These are phyloP conservation scores for Botrytis paeoniae DNA, from an alignment of 2,329 filamentous ascomycete genomes.

Conservation along the genomic window DNA sequence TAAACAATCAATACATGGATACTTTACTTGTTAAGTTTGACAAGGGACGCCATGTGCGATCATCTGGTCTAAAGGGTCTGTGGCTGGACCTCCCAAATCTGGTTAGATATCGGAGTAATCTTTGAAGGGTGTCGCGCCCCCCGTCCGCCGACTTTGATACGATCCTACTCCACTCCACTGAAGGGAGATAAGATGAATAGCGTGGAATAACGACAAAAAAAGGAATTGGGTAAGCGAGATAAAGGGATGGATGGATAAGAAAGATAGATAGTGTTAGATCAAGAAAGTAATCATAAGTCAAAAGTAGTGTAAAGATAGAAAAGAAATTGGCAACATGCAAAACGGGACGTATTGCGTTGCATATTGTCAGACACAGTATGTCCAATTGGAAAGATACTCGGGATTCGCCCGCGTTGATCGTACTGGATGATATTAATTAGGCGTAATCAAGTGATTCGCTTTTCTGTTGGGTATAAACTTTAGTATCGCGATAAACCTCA, in stretches of 20 bases:
- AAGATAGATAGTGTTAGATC: not conserved
- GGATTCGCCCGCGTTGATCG: conserved; percentile 2
- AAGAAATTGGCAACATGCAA: not conserved
- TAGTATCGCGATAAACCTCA: conserved; percentile 8
- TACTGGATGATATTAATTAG: conserved; percentile 15
- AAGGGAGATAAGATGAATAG: conserved; percentile 17
- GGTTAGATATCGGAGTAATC: conserved; percentile 5
- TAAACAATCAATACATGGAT: conserved; percentile 1
- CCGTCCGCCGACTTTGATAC: conserved; percentile 9
- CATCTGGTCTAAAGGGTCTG: conserved; percentile 6
- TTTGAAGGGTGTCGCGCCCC: not conserved
- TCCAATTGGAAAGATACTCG: conserved; percentile 8
- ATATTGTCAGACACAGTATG: not conserved
- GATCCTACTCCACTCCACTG: conserved; percentile 9
- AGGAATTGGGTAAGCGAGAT: conserved; percentile 10
- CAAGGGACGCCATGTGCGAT: conserved; percentile 10
- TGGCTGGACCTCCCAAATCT: conserved; percentile 17
- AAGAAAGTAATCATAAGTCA: conserved; percentile 9
- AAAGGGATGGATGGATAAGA: conserved; percentile 1
- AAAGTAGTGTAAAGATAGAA: not conserved
- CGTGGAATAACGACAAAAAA: not conserved
- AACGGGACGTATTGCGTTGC: not conserved
- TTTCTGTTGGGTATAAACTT: conserved; percentile 19
- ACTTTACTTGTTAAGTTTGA: conserved; percentile 11
- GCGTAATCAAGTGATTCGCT: conserved; percentile 19